Evolutionary conservation across 2,329 filamentous ascomycete genomes (phyloP), one percentile per base, ranked within the genome.

Genomic region (Incumbomyces delicatus): DNA sequence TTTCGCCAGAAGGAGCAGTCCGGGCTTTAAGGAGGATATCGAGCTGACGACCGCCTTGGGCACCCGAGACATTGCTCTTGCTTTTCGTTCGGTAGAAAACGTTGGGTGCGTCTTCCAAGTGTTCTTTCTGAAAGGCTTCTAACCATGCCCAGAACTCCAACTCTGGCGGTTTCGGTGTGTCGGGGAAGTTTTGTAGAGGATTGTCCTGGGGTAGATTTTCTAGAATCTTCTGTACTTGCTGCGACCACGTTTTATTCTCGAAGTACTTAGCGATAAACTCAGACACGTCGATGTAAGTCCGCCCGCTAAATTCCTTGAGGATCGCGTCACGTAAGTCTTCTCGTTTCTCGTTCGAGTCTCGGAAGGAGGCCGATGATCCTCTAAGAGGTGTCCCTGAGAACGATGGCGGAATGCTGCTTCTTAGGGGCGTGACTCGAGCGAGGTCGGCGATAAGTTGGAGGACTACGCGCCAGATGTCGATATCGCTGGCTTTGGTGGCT

Each of bases 41-140:
- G 13, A 65, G 48, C 50, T 65, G 67, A n/a, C 58, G 61, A 40
- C 59, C 51, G 8, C 50, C 57, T 11, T 53, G 64, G 10, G 57
- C 64, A 34, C 61, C 60, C 13, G 56, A 32, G 10, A 65, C 32
- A 7, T 37, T 16, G 17, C 35, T 37, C 35, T 37, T 37, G 35
- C 35, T 37, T 16, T 8, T 37, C 14, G 35, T 16, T 17, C 35
- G 35, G 35, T 37, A 37, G 16, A 37, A 37, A 8, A 8, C 17
- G 35, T 37, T 37, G 8, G 35, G 35, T 37, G 35, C 35, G 16
- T 37, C 35, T 37, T 16, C 35, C 35, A 37, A 16, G 35, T 37
- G 14, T 17, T 37, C 10, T 37, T 37, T 8, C 17, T 37, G 35
- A 16, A 37, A 37, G 8, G 35, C 35, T 11, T 37, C 35, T 16